Conservation (phyloP, 1,139 yeast genomes). For the Kluyveromyces sp. region DNA sequence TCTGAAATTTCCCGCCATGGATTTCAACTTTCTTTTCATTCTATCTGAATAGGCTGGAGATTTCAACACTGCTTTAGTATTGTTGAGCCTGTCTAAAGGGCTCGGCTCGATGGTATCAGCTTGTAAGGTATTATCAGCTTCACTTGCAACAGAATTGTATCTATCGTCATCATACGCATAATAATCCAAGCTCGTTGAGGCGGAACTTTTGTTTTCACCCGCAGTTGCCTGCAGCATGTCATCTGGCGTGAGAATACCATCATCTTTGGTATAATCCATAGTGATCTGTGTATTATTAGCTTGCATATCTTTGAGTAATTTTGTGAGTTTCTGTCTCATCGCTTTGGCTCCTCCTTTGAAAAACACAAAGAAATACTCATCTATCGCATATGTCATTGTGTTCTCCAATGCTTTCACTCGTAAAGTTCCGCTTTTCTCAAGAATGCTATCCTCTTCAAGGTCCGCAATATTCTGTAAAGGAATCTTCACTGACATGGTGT, state of each 20-base stretch:
- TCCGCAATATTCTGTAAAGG: conserved; percentile 67
- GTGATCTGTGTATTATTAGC: conserved; percentile 10
- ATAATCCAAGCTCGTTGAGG: neutral
- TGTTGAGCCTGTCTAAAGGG: neutral
- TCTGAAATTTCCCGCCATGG: conserved; percentile 8
- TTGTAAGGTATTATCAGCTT: neutral
- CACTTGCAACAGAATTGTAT: neutral
- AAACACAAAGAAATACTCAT: conserved; percentile 64
- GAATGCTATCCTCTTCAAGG: conserved; percentile 45
- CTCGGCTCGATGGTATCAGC: neutral
- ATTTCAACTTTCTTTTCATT: conserved; percentile 6
- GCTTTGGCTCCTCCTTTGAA: conserved; percentile 40
- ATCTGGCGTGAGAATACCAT: neutral
- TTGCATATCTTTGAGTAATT: conserved; percentile 14
- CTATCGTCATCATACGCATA: neutral
- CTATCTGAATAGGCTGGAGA: conserved; percentile 6
- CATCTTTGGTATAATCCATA: conserved; percentile 1
- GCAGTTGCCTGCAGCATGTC: neutral
- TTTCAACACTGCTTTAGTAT: neutral
- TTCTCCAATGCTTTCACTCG: conserved; percentile 45
- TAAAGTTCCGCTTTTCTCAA: conserved; percentile 44
- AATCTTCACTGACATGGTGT: conserved; percentile 68
- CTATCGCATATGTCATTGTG: conserved; percentile 46
- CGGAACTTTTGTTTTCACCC: neutral
- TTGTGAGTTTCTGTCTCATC: conserved; percentile 15